Percentiles rank a stretch among this genome's conserved stretches.
Evolutionary conservation across 169 alveolate genomes (phyloP).

Genomic region (Plasmodium vinckei): DNA sequence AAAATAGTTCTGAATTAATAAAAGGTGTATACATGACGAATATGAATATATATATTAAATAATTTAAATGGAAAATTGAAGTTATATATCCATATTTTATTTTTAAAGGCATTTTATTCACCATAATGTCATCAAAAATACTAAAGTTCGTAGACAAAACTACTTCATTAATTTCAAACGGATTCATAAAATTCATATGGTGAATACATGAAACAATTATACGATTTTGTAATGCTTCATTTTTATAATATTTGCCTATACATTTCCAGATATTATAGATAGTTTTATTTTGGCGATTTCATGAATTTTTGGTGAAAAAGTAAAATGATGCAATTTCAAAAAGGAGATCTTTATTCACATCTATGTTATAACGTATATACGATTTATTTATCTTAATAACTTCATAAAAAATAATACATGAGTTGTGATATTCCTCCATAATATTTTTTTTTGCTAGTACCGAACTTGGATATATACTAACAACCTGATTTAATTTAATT

Average conservation of each 20-base stretch:
- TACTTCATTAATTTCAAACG: too few relatives aligned
- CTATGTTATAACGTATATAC: slow-evolving; percentile 63
- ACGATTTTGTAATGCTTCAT: too few relatives aligned
- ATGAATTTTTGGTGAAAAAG: slow-evolving; percentile 35
- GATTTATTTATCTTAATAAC: slow-evolving; percentile 72
- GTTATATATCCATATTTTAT: too few relatives aligned
- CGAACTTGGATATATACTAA: slow-evolving; percentile 71
- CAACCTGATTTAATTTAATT: slow-evolving; percentile 64
- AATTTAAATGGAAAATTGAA: too few relatives aligned
- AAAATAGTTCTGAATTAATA: neutral
- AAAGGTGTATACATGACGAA: neutral
- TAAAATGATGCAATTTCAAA: slow-evolving; percentile 65
- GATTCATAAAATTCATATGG: too few relatives aligned
- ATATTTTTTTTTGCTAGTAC: slow-evolving; percentile 69
- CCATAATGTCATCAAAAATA: too few relatives aligned
- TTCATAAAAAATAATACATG: slow-evolving; percentile 71
- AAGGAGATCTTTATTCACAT: slow-evolving; percentile 43
- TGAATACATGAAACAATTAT: too few relatives aligned
- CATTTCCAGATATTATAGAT: too few relatives aligned
- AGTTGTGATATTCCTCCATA: slow-evolving; percentile 66
- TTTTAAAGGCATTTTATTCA: too few relatives aligned
- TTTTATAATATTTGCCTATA: too few relatives aligned
- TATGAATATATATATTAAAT: neutral
- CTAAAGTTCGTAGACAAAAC: too few relatives aligned
- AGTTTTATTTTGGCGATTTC: neutral